Percentiles rank a stretch among this genome's conserved stretches.
These are phyloP conservation scores for Spathaspora sp. DNA, from an alignment of 805 yeast genomes.

Conservation along the genomic window DNA sequence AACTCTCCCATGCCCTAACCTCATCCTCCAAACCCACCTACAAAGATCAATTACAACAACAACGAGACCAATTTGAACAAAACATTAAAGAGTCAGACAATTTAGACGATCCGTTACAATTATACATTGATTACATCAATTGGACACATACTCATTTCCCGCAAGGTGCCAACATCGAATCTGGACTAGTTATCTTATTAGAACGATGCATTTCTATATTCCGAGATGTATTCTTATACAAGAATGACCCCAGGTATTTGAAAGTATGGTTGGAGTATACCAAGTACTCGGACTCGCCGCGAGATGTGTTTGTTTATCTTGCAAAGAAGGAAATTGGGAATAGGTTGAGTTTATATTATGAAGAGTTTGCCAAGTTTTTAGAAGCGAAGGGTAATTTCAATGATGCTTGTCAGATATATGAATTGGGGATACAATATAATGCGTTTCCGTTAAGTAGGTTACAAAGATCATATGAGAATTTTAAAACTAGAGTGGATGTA, in stretches of 20 bases:
- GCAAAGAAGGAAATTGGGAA: constrained; percentile 69
- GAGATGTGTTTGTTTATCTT: constrained; percentile 68
- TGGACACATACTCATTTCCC: constrained; percentile 69
- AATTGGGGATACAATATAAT: constrained; percentile 49
- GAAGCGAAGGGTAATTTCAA: constrained; percentile 45
- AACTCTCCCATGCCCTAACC: constrained; percentile 44
- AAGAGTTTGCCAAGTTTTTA: constrained; percentile 65
- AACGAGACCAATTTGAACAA: constrained; percentile 48
- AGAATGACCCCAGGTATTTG: constrained; percentile 78
- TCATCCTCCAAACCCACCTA: constrained; percentile 12
- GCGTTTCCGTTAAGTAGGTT: constrained; percentile 62
- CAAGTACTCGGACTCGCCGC: constrained; percentile 62
- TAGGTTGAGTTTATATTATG: constrained; percentile 68
- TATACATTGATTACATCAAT: constrained; percentile 66
- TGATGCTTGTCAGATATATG: constrained; percentile 60
- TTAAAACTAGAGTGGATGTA: constrained; percentile 32
- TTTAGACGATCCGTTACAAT: constrained; percentile 79
- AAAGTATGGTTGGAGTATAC: constrained; percentile 80
- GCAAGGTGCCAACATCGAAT: constrained; percentile 56
- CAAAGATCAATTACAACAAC: constrained; percentile 23
- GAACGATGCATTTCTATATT: constrained; percentile 72
- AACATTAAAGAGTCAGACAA: constrained; percentile 51
- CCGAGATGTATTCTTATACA: constrained; percentile 61
- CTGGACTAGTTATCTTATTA: constrained; percentile 61
- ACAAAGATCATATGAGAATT: constrained; percentile 36